Base-by-base conservation (phyloP, 129 eudicot genomes). In the Kitagawia praeruptora region DNA sequence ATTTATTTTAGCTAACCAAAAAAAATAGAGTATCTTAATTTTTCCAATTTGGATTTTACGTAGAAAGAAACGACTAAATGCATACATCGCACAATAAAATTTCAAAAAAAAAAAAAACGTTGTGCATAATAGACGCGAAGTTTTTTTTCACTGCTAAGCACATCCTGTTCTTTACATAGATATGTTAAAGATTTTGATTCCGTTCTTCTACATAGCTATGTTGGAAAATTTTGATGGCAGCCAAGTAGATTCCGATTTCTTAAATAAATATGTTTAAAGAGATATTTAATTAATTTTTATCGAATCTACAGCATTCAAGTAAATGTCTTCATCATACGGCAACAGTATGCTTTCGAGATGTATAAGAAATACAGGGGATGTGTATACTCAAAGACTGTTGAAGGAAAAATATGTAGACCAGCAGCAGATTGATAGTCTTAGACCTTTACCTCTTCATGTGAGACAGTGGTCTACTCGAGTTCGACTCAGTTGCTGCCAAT, bases 261-360 rank as follows among this genome's bases (percentile, higher is more conserved):
- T 4, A 16, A 4, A 49, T 49, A 14, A 49, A 3, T 49, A 15
- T 54, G 27, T 54, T 54, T 46, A 6, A 54, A 54, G 11, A 19
- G 27, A 19, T n/a, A 2, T 23, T 23, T 23, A 23, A 9, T 58
- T 8, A n/a, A n/a, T 2, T 8, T 58, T 1, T 23, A 23, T 8
- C 1, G 34, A n/a, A n/a, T 61, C 1, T 25, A 8, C 69, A 61
- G 69, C 15, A 58, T 4, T 58, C 15, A 61, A 9, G 5, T 61
- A 25, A n/a, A 61, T 61, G 69, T 61, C 69, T 61, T 61, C 69
- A n/a, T 61, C 91, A 4, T 75, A 79, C 77, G 84, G 76, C 49
- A 85, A 76, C 80, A 87, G 84, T 40, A 78, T 84, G 84, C 42
- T 87, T 19, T 71, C 81, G 41, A 84, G 85, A 25, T 85, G 87